Evolutionary conservation across 352 stramenopile genomes (phyloP).

Genomic region (Pythium insidiosum): DNA sequence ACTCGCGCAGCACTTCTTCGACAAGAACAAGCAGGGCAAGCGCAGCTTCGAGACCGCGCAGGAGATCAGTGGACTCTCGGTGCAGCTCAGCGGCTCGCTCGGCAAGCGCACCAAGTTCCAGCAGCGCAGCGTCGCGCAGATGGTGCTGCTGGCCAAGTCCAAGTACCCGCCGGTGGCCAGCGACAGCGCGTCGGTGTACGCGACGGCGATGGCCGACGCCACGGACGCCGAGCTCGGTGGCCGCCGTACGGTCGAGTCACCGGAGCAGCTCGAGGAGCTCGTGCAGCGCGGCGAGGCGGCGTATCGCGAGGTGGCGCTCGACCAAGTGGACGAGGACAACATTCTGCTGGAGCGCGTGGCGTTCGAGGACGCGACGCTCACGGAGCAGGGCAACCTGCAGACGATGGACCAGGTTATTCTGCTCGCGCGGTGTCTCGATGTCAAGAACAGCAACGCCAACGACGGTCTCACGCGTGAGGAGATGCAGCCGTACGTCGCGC

Average conservation of each 20-base stretch:
- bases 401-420: slow-evolving; percentile 87
- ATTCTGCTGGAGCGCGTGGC: slow-evolving; percentile 89
- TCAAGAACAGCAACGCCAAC: slow-evolving; percentile 94
- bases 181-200: slow-evolving; percentile 35
- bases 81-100: slow-evolving; percentile 88
- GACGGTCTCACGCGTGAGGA: slow-evolving; percentile 93
- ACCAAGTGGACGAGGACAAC: slow-evolving; percentile 87
- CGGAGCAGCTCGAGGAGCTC: slow-evolving; percentile 51
- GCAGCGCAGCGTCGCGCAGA: slow-evolving; percentile 86
- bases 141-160: slow-evolving; percentile 67
- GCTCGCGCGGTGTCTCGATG: slow-evolving; percentile 93
- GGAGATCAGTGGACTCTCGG: slow-evolving; percentile 68
- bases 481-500: slow-evolving; percentile 93
- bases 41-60: slow-evolving; percentile 83
- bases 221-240: slow-evolving; percentile 68
- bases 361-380: slow-evolving; percentile 70
- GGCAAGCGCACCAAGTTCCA: slow-evolving; percentile 96
- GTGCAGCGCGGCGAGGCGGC: slow-evolving; percentile 56
- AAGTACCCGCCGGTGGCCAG: slow-evolving; percentile 36
- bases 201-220: slow-evolving; percentile 36
- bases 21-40: slow-evolving; percentile 88
- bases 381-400: slow-evolving; percentile 66
- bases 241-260: slow-evolving; percentile 18
- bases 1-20: slow-evolving; percentile 89
- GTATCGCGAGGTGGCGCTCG: slow-evolving; percentile 75